A percentile compares a stretch with the other conserved stretches of the same genome.
These are phyloP conservation scores for Penicillium samsonianum DNA, from an alignment of 495 filamentous ascomycete species.

Conservation along the genomic window DNA sequence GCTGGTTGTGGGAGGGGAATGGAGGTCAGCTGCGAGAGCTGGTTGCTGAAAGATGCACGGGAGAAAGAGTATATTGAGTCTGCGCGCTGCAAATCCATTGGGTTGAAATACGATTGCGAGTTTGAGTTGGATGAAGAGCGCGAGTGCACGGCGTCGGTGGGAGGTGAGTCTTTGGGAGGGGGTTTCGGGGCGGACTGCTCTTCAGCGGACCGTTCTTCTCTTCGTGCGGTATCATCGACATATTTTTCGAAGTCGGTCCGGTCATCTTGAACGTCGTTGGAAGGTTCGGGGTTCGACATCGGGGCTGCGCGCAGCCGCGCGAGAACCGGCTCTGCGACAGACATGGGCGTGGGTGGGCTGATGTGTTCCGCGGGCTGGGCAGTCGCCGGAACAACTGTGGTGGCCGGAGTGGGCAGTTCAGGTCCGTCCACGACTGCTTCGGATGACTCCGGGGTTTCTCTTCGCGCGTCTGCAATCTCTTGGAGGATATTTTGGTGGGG, in stretches of 20 bases:
- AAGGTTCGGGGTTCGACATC: constrained; percentile 12
- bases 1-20: constrained; percentile 82
- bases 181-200: constrained; percentile 34
- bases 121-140: constrained; percentile 46
- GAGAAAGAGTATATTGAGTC: constrained; percentile 88
- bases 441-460: constrained; percentile 18
- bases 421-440: constrained; percentile 26
- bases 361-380: constrained; percentile 14
- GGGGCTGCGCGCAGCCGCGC: constrained; percentile 27
- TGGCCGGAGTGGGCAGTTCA: constrained; percentile 16
- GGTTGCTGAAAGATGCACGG: constrained; percentile 84
- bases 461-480: constrained; percentile 21
- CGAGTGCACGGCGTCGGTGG: constrained; percentile 27
- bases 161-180: constrained; percentile 46
- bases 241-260: constrained; percentile 51
- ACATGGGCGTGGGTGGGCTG: constrained; percentile 32
- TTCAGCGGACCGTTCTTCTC: constrained; percentile 29
- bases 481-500: constrained; percentile 22
- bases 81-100: constrained; percentile 53
- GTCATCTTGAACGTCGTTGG: constrained; percentile 19
- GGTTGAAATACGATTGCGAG: constrained; percentile 55
- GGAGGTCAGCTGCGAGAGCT: constrained; percentile 83
- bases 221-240: constrained; percentile 44
- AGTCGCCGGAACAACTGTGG: constrained; percentile 12
- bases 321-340: constrained; percentile 32